Conservation (phyloP, 208 protist genomes). For the Jaenimonas drosophilae region DNA sequence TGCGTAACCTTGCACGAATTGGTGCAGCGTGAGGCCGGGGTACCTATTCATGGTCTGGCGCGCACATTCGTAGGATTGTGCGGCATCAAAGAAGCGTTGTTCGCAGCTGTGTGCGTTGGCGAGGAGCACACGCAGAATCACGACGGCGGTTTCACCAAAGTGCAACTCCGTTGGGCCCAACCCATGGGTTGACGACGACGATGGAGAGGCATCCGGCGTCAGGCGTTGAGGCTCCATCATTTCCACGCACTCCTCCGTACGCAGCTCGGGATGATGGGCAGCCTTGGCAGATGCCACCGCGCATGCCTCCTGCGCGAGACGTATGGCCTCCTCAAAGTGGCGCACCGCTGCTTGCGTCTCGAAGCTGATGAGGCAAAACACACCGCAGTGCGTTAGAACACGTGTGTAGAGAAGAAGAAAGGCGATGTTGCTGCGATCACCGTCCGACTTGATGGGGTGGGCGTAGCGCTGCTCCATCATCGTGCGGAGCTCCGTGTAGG, state of each 20-base stretch:
- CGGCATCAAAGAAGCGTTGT: slow-evolving; percentile 44
- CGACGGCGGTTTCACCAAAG: slow-evolving; percentile 6
- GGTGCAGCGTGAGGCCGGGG: slow-evolving; percentile 21
- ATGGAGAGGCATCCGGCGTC: too few species aligned
- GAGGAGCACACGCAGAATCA: slow-evolving; percentile 60
- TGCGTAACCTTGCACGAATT: slow-evolving; percentile 43
- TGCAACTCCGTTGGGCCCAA: too few species aligned
- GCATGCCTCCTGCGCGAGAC: slow-evolving; percentile 11
- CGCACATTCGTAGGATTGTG: slow-evolving; percentile 36
- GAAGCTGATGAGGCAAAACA: slow-evolving; percentile 58
- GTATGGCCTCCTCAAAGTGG: slow-evolving; percentile 32
- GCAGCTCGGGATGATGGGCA: too few species aligned
- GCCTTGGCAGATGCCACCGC: too few species aligned
- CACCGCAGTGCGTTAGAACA: slow-evolving; percentile 50
- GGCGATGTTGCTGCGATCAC: slow-evolving; percentile 3
- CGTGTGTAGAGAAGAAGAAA: slow-evolving; percentile 50
- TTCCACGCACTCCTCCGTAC: too few species aligned
- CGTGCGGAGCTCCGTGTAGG: slow-evolving; percentile 18
- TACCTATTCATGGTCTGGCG: slow-evolving; percentile 24
- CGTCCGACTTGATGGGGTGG: slow-evolving; percentile 11
- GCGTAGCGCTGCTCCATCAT: slow-evolving; percentile 24
- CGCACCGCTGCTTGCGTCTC: slow-evolving; percentile 25
- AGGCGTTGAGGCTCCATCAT: too few species aligned
- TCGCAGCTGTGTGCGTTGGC: slow-evolving; percentile 55
- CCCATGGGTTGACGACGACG: too few species aligned